Base-by-base conservation (phyloP, 2,329 filamentous ascomycete species). In the Penicillium sp. region DNA sequence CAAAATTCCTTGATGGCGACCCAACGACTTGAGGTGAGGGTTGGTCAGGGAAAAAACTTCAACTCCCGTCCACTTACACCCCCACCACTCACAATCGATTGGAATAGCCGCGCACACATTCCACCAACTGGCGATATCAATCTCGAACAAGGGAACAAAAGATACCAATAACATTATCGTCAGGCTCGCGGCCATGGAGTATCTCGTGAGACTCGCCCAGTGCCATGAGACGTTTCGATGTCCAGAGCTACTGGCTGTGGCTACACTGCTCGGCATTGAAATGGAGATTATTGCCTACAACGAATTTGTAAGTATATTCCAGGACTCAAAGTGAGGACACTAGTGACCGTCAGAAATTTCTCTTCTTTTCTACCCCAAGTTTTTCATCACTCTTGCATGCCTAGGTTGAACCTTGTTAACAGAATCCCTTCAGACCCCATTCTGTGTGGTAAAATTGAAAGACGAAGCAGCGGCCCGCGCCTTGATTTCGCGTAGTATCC, bases 221-320 rank as follows among this genome's bases (percentile, higher is more conserved):
- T 83, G 85, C 59, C 93, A 98, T 75, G 92, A 97, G 79, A 89
- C 86, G n/a, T 99, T 99, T 74, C 89, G 94, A 41, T 82, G 87
- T 57, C 86, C 93, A 3, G 95, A 99, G 76, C 84, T 96, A 14
- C 81, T 94, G 70, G 88, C 95, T 25, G 81, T 99, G 20, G 92
- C 92, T 4, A 79, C 86, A 10, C 74, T 94, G 5, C 84, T 88
- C 57, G 82, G 82, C 10, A 80, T 95, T 38, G 77, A 88, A 25
- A 73, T 97, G 54, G 83, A 90, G 66, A 83, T 97, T 61, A 68
- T 94, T n/a, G 84, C 82, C 7, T 97, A 98, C 75, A 84, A 84
- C 62, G 79, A 88, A 62, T 83, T 88, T 75, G 92, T 96, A 84
- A 75, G 88, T 75, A 17, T 45, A 15, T 12, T 22, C 28, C 10